Conservation (phyloP, 768 basidiomycete species). For the Rubroboletus pulcherrimus region DNA sequence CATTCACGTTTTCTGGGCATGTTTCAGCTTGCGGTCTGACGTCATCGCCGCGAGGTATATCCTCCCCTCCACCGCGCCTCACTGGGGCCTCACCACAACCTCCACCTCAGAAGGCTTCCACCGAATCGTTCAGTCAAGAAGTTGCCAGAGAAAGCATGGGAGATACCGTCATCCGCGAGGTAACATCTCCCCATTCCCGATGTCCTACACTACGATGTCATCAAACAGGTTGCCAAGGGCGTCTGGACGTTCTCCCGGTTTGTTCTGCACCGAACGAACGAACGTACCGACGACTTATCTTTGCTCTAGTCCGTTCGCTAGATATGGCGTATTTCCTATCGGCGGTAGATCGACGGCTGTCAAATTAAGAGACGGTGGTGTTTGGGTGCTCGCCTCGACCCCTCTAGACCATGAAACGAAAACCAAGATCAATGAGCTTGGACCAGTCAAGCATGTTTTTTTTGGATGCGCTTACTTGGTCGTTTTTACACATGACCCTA, state of each 20-base stretch:
- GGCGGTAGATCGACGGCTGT: conserved; percentile 85
- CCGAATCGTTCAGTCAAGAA: conserved; percentile 4
- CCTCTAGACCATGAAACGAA: conserved; percentile 66
- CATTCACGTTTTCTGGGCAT: conserved; percentile 14
- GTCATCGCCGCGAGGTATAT: conserved; percentile 10
- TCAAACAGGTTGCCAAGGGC: conserved; percentile 42
- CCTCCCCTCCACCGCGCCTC: conserved; percentile 14
- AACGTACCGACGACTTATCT: conserved; percentile 5
- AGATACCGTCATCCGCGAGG: conserved; percentile 44
- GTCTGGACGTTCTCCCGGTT: conserved; percentile 68
- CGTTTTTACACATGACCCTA: conserved; percentile 17
- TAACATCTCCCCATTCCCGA: conserved; percentile 11
- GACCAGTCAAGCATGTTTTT: conserved; percentile 55
- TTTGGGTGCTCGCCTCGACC: conserved; percentile 83
- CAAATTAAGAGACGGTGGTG: conserved; percentile 58
- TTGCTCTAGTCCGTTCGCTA: conserved; percentile 55
- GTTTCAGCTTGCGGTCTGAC: conserved; percentile 14
- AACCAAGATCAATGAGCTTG: conserved; percentile 54
- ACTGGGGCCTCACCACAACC: conserved; percentile 13
- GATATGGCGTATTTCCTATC: conserved; percentile 65
- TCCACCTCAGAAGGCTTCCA: conserved; percentile 12
- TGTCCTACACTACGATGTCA: neutral
- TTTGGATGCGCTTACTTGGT: neutral
- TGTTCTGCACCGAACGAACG: conserved; percentile 8
- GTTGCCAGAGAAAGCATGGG: conserved; percentile 18